Conservation (phyloP, 371 early-diverging fungal genomes). For the Saksenaea vasiformis region DNA sequence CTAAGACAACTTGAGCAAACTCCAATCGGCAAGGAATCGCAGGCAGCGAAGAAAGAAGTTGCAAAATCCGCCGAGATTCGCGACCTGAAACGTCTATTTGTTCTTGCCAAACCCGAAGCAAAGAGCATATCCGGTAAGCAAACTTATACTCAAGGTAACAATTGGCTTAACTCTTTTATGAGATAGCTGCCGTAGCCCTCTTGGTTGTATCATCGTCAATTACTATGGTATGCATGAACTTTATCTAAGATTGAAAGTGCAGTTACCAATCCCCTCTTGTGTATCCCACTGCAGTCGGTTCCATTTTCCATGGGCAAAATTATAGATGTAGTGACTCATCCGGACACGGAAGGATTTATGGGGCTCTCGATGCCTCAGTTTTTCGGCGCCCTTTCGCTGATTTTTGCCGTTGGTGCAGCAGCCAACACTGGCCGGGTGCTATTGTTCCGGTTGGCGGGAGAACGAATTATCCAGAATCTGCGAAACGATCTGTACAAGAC, state of each 20-base stretch:
- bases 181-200: slow-evolving; percentile 47
- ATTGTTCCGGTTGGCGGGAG: slow-evolving; percentile 72
- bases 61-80: slow-evolving; percentile 17
- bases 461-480: slow-evolving; percentile 69
- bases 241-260: background rate
- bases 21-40: background rate
- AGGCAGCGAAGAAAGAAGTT: slow-evolving; percentile 7
- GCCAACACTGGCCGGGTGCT: slow-evolving; percentile 80
- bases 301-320: slow-evolving; percentile 83
- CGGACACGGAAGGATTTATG: slow-evolving; percentile 44
- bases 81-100: slow-evolving; percentile 40
- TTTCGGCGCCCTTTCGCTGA: slow-evolving; percentile 52
- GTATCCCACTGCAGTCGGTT: slow-evolving; percentile 44
- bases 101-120: slow-evolving; percentile 46
- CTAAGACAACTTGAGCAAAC: slow-evolving; percentile 5
- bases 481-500: slow-evolving; percentile 56
- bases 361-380: slow-evolving; percentile 61
- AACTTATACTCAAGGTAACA: background rate
- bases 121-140: slow-evolving; percentile 46
- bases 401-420: slow-evolving; percentile 68
- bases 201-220: slow-evolving; percentile 74
- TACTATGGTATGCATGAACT: slow-evolving; percentile 56
- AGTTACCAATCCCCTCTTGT: background rate
- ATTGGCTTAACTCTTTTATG: background rate
- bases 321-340: slow-evolving; percentile 70